These are phyloP conservation scores for Hymenoscyphus albidus DNA, from an alignment of 2,329 filamentous ascomycete species.

Conservation along the genomic window DNA sequence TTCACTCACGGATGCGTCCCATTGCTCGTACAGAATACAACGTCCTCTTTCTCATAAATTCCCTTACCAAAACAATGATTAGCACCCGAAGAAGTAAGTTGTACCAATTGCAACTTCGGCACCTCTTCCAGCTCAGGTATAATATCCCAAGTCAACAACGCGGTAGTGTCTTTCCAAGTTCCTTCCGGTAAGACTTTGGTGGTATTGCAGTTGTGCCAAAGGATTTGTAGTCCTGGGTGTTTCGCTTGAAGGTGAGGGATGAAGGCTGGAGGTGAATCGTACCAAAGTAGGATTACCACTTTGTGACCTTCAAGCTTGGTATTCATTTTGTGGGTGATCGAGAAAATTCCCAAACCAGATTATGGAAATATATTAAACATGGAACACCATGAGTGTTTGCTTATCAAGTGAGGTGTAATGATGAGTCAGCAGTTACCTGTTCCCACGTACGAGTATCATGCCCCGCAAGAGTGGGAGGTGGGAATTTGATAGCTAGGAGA, in stretches of 20 bases:
- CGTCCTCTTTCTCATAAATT: slow-evolving; percentile 35
- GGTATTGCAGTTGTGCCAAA: slow-evolving; percentile 32
- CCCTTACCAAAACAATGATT: slow-evolving; percentile 40
- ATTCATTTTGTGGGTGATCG: slow-evolving; percentile 1
- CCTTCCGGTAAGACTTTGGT: slow-evolving; percentile 22
- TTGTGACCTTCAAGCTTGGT: slow-evolving; percentile 37
- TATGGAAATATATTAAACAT: background rate
- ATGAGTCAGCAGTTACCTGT: background rate
- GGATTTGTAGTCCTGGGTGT: slow-evolving; percentile 40
- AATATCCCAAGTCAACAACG: slow-evolving; percentile 35
- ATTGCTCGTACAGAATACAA: slow-evolving; percentile 41
- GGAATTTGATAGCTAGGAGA: background rate
- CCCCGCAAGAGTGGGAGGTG: slow-evolving; percentile 5
- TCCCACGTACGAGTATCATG: background rate
- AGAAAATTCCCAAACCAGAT: background rate
- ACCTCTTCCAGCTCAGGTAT: slow-evolving; percentile 36
- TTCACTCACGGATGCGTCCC: slow-evolving; percentile 41
- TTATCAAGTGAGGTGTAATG: background rate
- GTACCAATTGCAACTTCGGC: slow-evolving; percentile 42
- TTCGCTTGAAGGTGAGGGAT: slow-evolving; percentile 33
- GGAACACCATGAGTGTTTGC: background rate
- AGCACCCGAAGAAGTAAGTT: slow-evolving; percentile 43
- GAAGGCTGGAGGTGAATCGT: slow-evolving; percentile 36
- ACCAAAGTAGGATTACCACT: slow-evolving; percentile 39
- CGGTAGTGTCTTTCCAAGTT: slow-evolving; percentile 41